Evolutionary conservation across 148 eudicot genomes (phyloP), one percentile per base, ranked within the genome.

Genomic region (Suaeda aralocaspica): DNA sequence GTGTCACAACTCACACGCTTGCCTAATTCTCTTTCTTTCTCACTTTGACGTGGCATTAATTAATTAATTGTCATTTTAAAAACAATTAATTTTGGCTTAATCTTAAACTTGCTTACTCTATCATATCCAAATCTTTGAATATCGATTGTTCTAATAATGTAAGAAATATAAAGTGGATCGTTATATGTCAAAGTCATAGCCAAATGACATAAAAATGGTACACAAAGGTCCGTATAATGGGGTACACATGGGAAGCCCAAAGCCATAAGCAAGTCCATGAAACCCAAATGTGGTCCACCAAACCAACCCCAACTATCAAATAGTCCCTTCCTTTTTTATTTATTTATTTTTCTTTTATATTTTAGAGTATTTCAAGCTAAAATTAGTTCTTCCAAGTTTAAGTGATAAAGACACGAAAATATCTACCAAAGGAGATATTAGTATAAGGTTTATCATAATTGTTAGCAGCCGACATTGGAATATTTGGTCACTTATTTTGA

Each of bases 1-100:
- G 22, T 75, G 63, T n/a, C n/a, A n/a, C n/a, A n/a, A n/a, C n/a
- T 75, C 53, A 75, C 74, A 63, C 74, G 78, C 69, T 69, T 42
- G 36, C 48, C 25, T 30, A 62, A 53, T 52, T 62, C 55, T 52
- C 22, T 12, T 21, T 42, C 48, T 53, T 59, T 39, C 13, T 74
- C 24, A 67, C 6, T 60, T 42, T 74, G 31, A 45, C 29, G 25
- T 34, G 6, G 25, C 39, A 58, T 14, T n/a, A n/a, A n/a, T n/a
- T n/a, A n/a, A n/a, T 49, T 49, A 39, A 64, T 52, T 16, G 28
- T 72, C 9, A 41, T 4, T 50, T 9, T 52, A 48, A 57, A 60
- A 52, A 48, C 21, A 57, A 52, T 51, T n/a, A n/a, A 22, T 33
- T 14, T 15, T 52, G 36, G 31, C 29, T 31, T 31, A 49, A 53